These are phyloP conservation scores for Penicillium crystallinum DNA, from an alignment of 495 filamentous ascomycete genomes.

Conservation along the genomic window DNA sequence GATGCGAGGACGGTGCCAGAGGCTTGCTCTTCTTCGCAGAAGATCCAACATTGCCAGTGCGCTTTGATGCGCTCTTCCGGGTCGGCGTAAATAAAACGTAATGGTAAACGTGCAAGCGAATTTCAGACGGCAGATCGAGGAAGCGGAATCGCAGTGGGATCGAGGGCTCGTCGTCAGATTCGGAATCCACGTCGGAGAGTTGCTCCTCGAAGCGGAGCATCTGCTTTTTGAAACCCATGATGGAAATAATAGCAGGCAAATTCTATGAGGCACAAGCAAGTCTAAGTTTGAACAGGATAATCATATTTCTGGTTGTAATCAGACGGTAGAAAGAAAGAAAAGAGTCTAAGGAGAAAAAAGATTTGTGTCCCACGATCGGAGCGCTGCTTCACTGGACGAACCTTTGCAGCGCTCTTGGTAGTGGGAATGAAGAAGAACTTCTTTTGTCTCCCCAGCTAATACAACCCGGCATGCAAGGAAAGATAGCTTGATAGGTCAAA, in stretches of 20 bases:
- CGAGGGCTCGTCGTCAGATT: conserved; percentile 7
- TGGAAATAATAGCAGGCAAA: conserved; percentile 3
- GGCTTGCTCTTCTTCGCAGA: conserved; percentile 66
- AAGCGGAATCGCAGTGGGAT: conserved; percentile 56
- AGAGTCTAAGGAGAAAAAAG: conserved; percentile 11
- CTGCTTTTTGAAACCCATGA: conserved; percentile 19
- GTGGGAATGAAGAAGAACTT: conserved; percentile 42
- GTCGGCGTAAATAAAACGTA: conserved; percentile 51
- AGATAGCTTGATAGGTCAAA: conserved; percentile 54
- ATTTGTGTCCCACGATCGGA: conserved; percentile 44
- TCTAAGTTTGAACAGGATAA: conserved; percentile 1
- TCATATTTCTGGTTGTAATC: conserved; percentile 1
- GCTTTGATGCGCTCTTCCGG: conserved; percentile 23
- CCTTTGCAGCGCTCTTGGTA: conserved; percentile 61
- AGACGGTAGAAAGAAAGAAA: conserved; percentile 3
- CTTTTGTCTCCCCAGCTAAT: conserved; percentile 64
- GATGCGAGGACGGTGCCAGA: conserved; percentile 41
- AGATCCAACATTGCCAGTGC: conserved; percentile 58
- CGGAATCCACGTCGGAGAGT: conserved; percentile 3
- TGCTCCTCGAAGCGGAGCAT: conserved; percentile 15
- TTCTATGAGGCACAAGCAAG: conserved; percentile 1
- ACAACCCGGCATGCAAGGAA: conserved; percentile 55
- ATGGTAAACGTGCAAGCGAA: conserved; percentile 67
- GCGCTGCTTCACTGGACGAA: conserved; percentile 42
- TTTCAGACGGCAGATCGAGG: conserved; percentile 70